Evolutionary conservation across 371 early-diverging fungal species (phyloP).

Genomic region (Circinella umbellata): DNA sequence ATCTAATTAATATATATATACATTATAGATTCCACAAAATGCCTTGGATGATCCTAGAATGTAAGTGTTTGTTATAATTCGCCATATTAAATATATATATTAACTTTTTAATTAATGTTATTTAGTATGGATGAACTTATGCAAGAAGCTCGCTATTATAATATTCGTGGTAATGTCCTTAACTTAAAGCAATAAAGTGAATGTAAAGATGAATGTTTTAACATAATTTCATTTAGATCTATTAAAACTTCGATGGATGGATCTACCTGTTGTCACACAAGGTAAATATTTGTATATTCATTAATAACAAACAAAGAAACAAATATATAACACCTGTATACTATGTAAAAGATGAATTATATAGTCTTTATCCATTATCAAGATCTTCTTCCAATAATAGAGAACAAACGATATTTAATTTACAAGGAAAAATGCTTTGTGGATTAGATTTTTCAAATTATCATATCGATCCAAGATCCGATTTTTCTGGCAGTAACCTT

Average conservation of each 20-base stretch:
- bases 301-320: background rate
- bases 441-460: slow-evolving; percentile 40
- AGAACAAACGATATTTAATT: slow-evolving; percentile 23
- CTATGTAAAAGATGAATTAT: slow-evolving; percentile 25
- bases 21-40: slow-evolving; percentile 37
- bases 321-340: background rate
- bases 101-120: slow-evolving; percentile 9
- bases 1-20: background rate
- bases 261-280: slow-evolving; percentile 36
- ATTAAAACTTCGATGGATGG: slow-evolving; percentile 33
- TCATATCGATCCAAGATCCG: slow-evolving; percentile 42
- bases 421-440: slow-evolving; percentile 29
- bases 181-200: too few relatives aligned
- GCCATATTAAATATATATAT: background rate
- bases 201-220: too few relatives aligned
- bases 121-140: slow-evolving; percentile 45
- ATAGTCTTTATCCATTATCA: slow-evolving; percentile 28
- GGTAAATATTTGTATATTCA: slow-evolving; percentile 20
- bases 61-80: slow-evolving; percentile 20
- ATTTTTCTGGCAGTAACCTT: slow-evolving; percentile 38
- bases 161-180: slow-evolving; percentile 27
- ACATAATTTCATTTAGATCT: slow-evolving; percentile 24
- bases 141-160: slow-evolving; percentile 47
- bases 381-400: background rate
- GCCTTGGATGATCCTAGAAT: slow-evolving; percentile 39